Evolutionary conservation across 164 flowering plant genomes (phyloP), one percentile per base, ranked within the genome.

Genomic region (Stephania yunnanensis): DNA sequence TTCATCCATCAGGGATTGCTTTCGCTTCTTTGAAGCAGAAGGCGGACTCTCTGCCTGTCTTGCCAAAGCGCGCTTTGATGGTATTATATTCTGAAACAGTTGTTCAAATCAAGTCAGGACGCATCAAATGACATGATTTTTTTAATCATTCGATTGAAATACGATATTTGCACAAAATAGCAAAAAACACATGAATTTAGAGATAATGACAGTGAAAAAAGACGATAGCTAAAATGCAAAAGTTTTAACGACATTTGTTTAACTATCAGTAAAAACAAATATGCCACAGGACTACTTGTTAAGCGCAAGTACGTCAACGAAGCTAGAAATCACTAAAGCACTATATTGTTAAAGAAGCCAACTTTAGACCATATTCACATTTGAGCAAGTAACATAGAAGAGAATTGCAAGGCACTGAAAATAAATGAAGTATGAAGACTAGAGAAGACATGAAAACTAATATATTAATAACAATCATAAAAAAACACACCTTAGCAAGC

Each of bases 1-100:
- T 75, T 95, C 97, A 78, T 95, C 98, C 95, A 90, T 91, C 10
- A 83, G 75, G 52, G 80, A 78, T 61, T 93, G 97, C 83, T 88
- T 92, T 71, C 93, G 85, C 80, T 92, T 95, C 91, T 90, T 95
- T 31, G 81, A 46, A 48, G 86, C 69, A 9, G 82, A 70, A 50
- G 78, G 73, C 1, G 93, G 86, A 75, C 92, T 87, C 53, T 87
- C 90, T 2, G 83, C 84, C 74, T 86, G 89, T 79, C 92, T 87
- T 52, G 87, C 73, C 68, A 78, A 25, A n/a, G 88, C 80, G 10
- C 98, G 91, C 83, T 95, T 95, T 7, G 98, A 87, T 68, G 98
- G 97, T 36, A 94, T 90, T 81, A 78, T 68, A 77, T 66, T 87
- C 94, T 91, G 85, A 78, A 53, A 61, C 48, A 30, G 66, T 45